These are phyloP conservation scores for Penicillium oxalicum DNA, from an alignment of 2,329 filamentous ascomycete species.

Conservation along the genomic window DNA sequence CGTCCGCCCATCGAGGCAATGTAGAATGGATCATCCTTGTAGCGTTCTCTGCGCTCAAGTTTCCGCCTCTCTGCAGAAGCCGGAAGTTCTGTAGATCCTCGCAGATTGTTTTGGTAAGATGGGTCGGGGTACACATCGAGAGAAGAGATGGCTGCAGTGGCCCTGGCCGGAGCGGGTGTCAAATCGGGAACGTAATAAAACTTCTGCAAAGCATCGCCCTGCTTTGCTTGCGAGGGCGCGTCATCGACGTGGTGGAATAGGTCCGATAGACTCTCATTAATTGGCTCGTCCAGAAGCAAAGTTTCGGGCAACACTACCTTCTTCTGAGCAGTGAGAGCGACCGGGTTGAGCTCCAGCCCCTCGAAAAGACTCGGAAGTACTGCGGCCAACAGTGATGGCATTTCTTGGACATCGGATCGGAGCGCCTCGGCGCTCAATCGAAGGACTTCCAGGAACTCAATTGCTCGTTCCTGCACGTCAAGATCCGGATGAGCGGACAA, in stretches of 20 bases:
- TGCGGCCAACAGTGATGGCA: slow-evolving; percentile 79
- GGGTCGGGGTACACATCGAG: slow-evolving; percentile 19
- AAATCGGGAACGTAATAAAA: slow-evolving; percentile 37
- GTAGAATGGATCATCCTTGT: slow-evolving; percentile 93
- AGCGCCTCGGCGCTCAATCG: slow-evolving; percentile 77
- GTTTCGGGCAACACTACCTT: slow-evolving; percentile 76
- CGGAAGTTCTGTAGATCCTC: slow-evolving; percentile 55
- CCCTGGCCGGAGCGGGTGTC: slow-evolving; percentile 14
- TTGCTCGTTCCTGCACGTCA: slow-evolving; percentile 90
- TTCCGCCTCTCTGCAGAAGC: slow-evolving; percentile 69
- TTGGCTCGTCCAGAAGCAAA: slow-evolving; percentile 72
- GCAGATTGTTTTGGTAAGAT: slow-evolving; percentile 34
- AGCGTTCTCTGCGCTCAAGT: slow-evolving; percentile 70
- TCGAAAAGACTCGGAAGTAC: slow-evolving; percentile 83
- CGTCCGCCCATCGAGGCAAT: slow-evolving; percentile 55
- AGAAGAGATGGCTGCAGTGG: slow-evolving; percentile 14
- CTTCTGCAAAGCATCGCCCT: slow-evolving; percentile 39
- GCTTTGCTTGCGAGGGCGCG: slow-evolving; percentile 41
- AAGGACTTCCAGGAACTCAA: slow-evolving; percentile 86
- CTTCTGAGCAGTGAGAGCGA: slow-evolving; percentile 71
- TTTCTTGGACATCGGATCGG: slow-evolving; percentile 45
- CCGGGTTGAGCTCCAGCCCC: slow-evolving; percentile 85
- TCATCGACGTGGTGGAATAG: slow-evolving; percentile 57
- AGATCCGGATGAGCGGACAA: slow-evolving; percentile 76
- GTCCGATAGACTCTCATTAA: slow-evolving; percentile 66